Conservation (phyloP, 2,329 filamentous ascomycete genomes). For the Apiospora malaysiana region DNA sequence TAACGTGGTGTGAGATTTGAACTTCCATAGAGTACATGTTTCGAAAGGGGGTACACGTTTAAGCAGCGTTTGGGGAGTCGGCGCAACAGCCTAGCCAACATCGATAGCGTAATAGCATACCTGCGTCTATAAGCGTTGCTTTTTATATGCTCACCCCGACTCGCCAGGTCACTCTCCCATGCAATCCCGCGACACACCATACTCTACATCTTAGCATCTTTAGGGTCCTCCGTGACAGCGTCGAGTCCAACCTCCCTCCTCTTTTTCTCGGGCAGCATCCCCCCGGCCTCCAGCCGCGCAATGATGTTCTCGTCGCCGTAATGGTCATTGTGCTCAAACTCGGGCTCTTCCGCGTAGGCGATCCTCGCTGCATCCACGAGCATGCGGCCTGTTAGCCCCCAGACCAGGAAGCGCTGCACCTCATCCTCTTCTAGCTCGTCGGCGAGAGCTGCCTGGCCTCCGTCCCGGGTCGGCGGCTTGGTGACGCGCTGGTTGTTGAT, state of each 20-base stretch:
- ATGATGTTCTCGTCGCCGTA: slow-evolving; percentile 62
- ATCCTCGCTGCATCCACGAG: slow-evolving; percentile 86
- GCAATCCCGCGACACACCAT: background rate
- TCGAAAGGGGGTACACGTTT: too few relatives aligned
- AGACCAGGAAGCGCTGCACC: slow-evolving; percentile 76
- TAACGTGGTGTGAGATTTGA: background rate
- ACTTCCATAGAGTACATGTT: background rate
- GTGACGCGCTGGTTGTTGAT: slow-evolving; percentile 73
- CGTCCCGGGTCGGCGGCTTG: slow-evolving; percentile 52
- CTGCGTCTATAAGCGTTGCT: background rate
- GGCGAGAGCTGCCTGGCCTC: slow-evolving; percentile 33
- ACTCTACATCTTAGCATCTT: slow-evolving; percentile 49
- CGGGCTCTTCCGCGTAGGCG: slow-evolving; percentile 81
- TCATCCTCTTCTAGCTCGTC: slow-evolving; percentile 47
- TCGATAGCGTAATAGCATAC: background rate
- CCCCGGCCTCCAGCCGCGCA: slow-evolving; percentile 49
- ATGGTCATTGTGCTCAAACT: slow-evolving; percentile 73
- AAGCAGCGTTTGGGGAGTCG: background rate
- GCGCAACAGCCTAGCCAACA: too few relatives aligned
- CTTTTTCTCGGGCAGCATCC: slow-evolving; percentile 54
- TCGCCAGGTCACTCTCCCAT: background rate
- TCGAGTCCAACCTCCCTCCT: slow-evolving; percentile 40
- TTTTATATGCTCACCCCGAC: background rate
- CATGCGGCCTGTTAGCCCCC: slow-evolving; percentile 93
- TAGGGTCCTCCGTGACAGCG: slow-evolving; percentile 42